phyloP scores from a whole-genome alignment of 2,329 filamentous ascomycete species.

The Davidsoniella virescens region DNA sequence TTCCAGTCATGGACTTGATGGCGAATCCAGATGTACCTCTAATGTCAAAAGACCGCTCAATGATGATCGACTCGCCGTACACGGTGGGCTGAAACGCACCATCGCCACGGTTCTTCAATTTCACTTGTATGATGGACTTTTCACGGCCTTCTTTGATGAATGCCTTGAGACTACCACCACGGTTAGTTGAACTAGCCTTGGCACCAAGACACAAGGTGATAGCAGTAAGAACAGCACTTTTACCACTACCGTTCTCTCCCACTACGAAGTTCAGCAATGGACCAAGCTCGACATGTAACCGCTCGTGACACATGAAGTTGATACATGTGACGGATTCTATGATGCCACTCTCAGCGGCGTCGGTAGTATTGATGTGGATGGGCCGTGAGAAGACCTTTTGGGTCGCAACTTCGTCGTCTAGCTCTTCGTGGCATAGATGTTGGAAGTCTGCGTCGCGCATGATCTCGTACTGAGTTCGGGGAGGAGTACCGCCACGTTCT shows the following conservation, averaged over 20 bases:
- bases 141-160: conserved; percentile 84
- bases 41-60: conserved; percentile 78
- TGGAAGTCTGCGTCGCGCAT: conserved; percentile 42
- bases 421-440: conserved; percentile 38
- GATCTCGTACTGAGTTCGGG: conserved; percentile 44
- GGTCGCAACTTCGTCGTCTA: conserved; percentile 47
- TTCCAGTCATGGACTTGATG: conserved; percentile 52
- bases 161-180: conserved; percentile 73
- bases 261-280: conserved; percentile 97
- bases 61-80: conserved; percentile 70
- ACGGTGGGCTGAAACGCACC: conserved; percentile 69
- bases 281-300: conserved; percentile 68
- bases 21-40: conserved; percentile 69
- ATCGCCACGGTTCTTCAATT: conserved; percentile 77
- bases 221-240: conserved; percentile 87
- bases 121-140: conserved; percentile 59
- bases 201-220: conserved; percentile 89
- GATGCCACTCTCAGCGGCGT: conserved; percentile 67
- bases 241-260: conserved; percentile 92
- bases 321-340: conserved; percentile 73
- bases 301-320: conserved; percentile 93
- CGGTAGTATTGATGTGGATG: conserved; percentile 42
- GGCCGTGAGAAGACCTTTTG: conserved; percentile 32
- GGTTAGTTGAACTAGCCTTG: conserved; percentile 83
- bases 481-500: conserved; percentile 22